A percentile compares a stretch with the other conserved stretches of the same genome.
Evolutionary conservation across 129 eudicot species (phyloP).

Genomic region (Solidago caesia): DNA sequence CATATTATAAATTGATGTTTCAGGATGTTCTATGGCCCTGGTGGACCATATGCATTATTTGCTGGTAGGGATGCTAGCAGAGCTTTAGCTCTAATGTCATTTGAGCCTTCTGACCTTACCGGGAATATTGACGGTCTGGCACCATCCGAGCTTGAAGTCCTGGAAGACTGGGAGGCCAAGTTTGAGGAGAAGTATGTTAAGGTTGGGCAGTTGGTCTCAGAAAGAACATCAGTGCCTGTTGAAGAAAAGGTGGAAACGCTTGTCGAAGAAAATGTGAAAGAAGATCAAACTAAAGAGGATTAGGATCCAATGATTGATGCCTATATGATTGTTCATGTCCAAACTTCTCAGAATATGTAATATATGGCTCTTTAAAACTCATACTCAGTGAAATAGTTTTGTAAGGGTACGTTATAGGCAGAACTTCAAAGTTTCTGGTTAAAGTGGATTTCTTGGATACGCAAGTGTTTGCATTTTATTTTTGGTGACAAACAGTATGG

Average conservation of each 20-base stretch:
- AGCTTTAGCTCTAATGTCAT: conserved; percentile 88
- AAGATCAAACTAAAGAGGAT: conserved; percentile 36
- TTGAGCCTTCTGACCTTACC: conserved; percentile 74
- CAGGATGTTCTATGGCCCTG: conserved; percentile 96
- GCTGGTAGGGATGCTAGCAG: conserved; percentile 92
- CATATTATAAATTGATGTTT: conserved; percentile 15
- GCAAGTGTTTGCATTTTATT: neutral
- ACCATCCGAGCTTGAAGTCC: conserved; percentile 68
- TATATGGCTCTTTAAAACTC: neutral
- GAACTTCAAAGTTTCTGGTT: neutral
- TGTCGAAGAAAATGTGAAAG: neutral
- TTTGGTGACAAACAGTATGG: neutral
- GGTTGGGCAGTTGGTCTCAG: conserved; percentile 63
- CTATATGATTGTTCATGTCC: neutral
- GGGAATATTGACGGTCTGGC: conserved; percentile 68
- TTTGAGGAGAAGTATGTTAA: conserved; percentile 89
- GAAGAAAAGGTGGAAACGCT: neutral
- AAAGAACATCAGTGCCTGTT: conserved; percentile 9
- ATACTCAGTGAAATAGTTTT: neutral
- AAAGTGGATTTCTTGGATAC: neutral
- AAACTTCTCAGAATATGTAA: neutral
- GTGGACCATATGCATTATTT: conserved; percentile 85
- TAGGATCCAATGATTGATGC: conserved; percentile 4
- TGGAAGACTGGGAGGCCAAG: conserved; percentile 93
- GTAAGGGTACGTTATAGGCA: neutral